Evolutionary conservation across 2,329 filamentous ascomycete genomes (phyloP), one percentile per base, ranked within the genome.

Genomic region (Aspergillus novoparasiticus): DNA sequence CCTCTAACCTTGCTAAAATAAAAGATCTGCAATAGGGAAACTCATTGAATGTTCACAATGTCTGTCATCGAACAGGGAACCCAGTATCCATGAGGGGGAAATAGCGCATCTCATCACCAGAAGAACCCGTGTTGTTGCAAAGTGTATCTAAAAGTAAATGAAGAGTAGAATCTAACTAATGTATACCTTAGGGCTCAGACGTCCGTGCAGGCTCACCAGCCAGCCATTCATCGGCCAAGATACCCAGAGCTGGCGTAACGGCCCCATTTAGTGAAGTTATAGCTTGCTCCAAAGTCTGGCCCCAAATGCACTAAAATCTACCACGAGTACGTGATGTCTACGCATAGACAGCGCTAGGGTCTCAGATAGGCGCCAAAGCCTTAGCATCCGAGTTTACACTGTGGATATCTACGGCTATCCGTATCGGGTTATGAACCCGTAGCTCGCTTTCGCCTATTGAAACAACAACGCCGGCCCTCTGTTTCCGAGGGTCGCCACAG

Each of bases 341-440:
- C 10, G 51, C 51, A 39, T 39, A 55, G 51, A 55, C 26, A 36
- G n/a, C n/a, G 32, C 51, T 19, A 55, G 32, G 51, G 51, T 55
- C 51, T 55, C 51, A 55, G 51, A 26, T 26, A 55, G 51, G n/a
- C 28, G 51, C 21, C 51, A 23, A 55, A 41, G 51, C 34, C 34
- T 36, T 55, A 55, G 34, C n/a, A 39, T 28, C 51, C 23, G 51
- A 1, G 16, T 55, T 39, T 39, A 34, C 32, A 10, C 5, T 3
- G 32, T 12, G n/a, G 32, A 39, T 4, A 21, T 23, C 28, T 34
- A 54, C 30, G 51, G 51, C 28, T 54, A 36, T 54, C 32, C 51
- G 30, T 23, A 21, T 39, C 51, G 51, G 32, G 32, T 5, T 21
- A 14, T 55, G 30, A n/a, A 39, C 23, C n/a, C 21, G 32, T 36